Percentiles rank a stretch among this genome's conserved stretches.
phyloP scores from a whole-genome alignment of 495 filamentous ascomycete species.

The Amniculicola lignicola region DNA sequence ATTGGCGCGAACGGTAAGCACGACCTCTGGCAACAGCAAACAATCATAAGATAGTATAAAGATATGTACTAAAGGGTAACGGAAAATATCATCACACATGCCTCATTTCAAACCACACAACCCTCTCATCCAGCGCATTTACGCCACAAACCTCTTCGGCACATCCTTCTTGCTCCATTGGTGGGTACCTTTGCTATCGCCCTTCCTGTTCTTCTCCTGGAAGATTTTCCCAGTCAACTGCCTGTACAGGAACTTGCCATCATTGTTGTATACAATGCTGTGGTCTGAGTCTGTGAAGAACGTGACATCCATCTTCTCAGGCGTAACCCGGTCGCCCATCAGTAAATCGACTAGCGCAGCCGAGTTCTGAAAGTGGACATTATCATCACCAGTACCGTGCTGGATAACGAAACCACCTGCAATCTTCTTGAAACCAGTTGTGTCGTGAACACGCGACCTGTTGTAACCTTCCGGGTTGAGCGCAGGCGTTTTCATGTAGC shows the following conservation, averaged over 20 bases:
- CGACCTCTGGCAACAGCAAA: too few species aligned
- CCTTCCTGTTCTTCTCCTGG: conserved; percentile 47
- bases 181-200: conserved; percentile 36
- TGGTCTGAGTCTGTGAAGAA: conserved; percentile 58
- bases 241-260: conserved; percentile 49
- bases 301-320: conserved; percentile 51
- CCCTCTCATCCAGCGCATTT: too few species aligned
- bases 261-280: conserved; percentile 49
- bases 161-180: conserved; percentile 46
- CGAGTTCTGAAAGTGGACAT: conserved; percentile 59
- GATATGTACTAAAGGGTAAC: too few species aligned
- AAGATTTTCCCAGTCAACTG: conserved; percentile 50
- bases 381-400: conserved; percentile 59
- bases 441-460: conserved; percentile 45
- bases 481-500: conserved; percentile 58
- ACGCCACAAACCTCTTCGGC: too few species aligned
- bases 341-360: conserved; percentile 53
- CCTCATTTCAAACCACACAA: too few species aligned
- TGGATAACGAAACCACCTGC: conserved; percentile 52
- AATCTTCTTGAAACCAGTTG: conserved; percentile 52
- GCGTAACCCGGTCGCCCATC: conserved; percentile 48
- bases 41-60: too few species aligned
- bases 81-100: too few species aligned
- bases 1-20: too few species aligned
- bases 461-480: conserved; percentile 51